A percentile compares a stretch with the other conserved stretches of the same genome.
Evolutionary conservation across 139 green algal species (phyloP).

Genomic region (Limnomonas spitsbergensis): DNA sequence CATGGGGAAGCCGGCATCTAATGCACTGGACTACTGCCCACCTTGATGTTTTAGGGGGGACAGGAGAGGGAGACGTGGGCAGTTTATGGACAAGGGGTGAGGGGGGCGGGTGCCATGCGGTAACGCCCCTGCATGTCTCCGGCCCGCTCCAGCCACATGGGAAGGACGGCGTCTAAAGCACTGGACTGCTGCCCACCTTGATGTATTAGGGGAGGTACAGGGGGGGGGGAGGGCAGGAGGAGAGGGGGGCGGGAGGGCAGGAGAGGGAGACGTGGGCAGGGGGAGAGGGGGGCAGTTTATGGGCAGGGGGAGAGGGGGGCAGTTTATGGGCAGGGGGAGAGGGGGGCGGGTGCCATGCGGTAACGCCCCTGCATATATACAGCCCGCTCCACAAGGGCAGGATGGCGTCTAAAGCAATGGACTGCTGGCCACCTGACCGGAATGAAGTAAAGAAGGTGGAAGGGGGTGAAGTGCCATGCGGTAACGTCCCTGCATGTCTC

Average conservation of each 20-base stretch:
- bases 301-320: too few species aligned
- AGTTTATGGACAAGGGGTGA: too few species aligned
- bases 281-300: too few species aligned
- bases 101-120: neutral
- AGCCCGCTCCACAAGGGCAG: conserved; percentile 24
- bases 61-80: too few species aligned
- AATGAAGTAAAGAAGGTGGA: too few species aligned
- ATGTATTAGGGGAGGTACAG: too few species aligned
- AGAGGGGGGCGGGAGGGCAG: too few species aligned
- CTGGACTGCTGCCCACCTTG: neutral
- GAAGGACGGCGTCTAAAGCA: conserved; percentile 24
- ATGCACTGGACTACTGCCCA: neutral
- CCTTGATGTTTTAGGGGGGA: too few species aligned
- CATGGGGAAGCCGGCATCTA: conserved; percentile 24
- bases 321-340: too few species aligned
- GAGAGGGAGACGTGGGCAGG: too few species aligned
- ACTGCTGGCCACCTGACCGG: too few species aligned
- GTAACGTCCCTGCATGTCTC: conserved; percentile 21
- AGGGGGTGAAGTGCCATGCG: neutral
- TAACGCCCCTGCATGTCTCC: conserved; percentile 20
- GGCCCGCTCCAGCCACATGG: conserved; percentile 26
- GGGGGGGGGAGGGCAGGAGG: too few species aligned
- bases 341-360: neutral
- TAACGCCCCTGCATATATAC: conserved; percentile 19
- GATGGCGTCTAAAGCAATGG: conserved; percentile 19